These are phyloP conservation scores for Paracorniculantispora psalliotae DNA, from an alignment of 2,329 filamentous ascomycete genomes.

Conservation along the genomic window DNA sequence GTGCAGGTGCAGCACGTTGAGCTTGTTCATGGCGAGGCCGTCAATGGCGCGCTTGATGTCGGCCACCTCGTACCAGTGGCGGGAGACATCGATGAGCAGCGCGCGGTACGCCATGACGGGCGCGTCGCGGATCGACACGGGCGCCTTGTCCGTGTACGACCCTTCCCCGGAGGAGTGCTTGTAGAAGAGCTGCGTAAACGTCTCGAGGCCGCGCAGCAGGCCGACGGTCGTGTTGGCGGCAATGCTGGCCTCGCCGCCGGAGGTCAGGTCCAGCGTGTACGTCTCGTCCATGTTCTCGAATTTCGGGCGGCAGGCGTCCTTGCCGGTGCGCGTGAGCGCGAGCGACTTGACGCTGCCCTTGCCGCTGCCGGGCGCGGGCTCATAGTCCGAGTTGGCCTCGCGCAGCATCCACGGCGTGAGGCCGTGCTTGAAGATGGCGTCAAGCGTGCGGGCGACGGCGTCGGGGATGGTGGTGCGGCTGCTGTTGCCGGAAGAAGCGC, in stretches of 20 bases:
- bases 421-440: conserved; percentile 60
- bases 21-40: conserved; percentile 71
- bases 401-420: conserved; percentile 78
- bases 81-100: conserved; percentile 70
- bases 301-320: conserved; percentile 46
- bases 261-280: conserved; percentile 60
- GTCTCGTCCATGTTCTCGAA: conserved; percentile 67
- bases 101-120: conserved; percentile 75
- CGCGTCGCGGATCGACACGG: conserved; percentile 65
- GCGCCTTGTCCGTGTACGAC: conserved; percentile 66
- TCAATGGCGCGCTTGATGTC: conserved; percentile 74
- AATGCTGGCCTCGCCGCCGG: conserved; percentile 56
- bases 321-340: conserved; percentile 53
- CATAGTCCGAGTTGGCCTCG: conserved; percentile 41
- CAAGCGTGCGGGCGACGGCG: conserved; percentile 54
- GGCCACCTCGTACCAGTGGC: conserved; percentile 63
- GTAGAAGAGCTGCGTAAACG: conserved; percentile 77
- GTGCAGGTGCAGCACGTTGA: conserved; percentile 79
- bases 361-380: conserved; percentile 51
- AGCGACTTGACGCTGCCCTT: conserved; percentile 50
- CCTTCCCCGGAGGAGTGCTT: conserved; percentile 52
- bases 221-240: conserved; percentile 62
- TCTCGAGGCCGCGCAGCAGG: conserved; percentile 64
- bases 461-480: conserved; percentile 51
- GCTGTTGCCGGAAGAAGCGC: conserved; percentile 32